Conservation (phyloP, 495 filamentous ascomycete genomes). For the Neurospora sp. region DNA sequence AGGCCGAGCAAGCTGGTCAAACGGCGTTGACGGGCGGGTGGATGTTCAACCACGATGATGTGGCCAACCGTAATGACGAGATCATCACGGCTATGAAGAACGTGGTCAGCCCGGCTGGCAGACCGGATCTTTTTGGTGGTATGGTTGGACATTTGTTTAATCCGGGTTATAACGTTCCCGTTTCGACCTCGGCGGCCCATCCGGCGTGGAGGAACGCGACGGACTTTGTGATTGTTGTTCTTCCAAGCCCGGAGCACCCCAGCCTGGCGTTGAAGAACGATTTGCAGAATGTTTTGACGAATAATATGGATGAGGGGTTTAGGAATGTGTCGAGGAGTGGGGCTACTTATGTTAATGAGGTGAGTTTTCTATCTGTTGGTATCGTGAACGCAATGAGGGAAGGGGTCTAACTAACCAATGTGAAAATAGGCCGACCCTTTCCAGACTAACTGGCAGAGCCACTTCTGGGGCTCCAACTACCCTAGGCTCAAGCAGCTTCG, state of each 20-base stretch:
- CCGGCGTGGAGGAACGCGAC: slow-evolving; percentile 38
- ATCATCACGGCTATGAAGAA: slow-evolving; percentile 27
- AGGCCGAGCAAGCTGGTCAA: slow-evolving; percentile 11
- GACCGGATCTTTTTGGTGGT: slow-evolving; percentile 11
- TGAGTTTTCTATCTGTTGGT: background rate
- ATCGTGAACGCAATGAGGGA: too few species aligned
- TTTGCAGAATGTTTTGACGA: slow-evolving; percentile 15
- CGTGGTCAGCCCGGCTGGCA: slow-evolving; percentile 6
- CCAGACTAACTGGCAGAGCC: slow-evolving; percentile 27
- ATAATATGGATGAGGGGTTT: slow-evolving; percentile 18
- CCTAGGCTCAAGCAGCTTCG: slow-evolving; percentile 27
- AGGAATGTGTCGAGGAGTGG: slow-evolving; percentile 18
- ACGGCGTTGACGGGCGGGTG: slow-evolving; percentile 29
- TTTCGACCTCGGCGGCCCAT: slow-evolving; percentile 35
- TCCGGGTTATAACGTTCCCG: slow-evolving; percentile 24
- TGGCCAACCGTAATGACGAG: slow-evolving; percentile 21
- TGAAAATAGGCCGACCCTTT: slow-evolving; percentile 31
- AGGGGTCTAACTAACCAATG: background rate
- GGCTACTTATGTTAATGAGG: slow-evolving; percentile 38
- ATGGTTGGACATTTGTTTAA: slow-evolving; percentile 32
- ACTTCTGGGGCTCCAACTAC: slow-evolving; percentile 31
- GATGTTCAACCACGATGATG: slow-evolving; percentile 27
- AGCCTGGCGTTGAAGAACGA: slow-evolving; percentile 10
- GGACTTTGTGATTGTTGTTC: slow-evolving; percentile 13
- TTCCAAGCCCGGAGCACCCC: slow-evolving; percentile 7